phyloP scores from a whole-genome alignment of 116 monocot genomes.

The Zostera marina region DNA sequence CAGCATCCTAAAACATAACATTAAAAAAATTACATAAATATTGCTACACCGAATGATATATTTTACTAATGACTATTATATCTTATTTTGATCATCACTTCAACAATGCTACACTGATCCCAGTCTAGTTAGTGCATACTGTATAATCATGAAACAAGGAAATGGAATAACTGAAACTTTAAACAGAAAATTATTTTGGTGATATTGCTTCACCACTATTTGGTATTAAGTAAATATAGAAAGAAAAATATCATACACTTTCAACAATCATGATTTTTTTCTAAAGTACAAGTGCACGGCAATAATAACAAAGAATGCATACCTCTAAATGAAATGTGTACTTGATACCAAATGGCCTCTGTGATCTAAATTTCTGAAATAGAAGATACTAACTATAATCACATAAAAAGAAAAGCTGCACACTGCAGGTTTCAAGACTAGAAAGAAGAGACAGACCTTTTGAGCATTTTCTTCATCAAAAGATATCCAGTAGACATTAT shows the following conservation, averaged over 20 bases:
- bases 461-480: constrained; percentile 75
- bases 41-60: neutral
- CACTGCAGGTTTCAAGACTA: neutral
- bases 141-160: too few relatives aligned
- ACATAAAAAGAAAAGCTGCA: neutral
- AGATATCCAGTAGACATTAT: constrained; percentile 73
- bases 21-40: neutral
- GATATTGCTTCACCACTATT: too few relatives aligned
- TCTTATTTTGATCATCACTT: too few relatives aligned
- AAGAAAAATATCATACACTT: too few relatives aligned
- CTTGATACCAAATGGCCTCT: constrained; percentile 80
- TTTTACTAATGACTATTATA: neutral
- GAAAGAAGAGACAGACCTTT: constrained; percentile 37
- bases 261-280: too few relatives aligned
- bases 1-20: neutral
- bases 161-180: too few relatives aligned
- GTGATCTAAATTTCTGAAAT: constrained; percentile 71
- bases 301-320: neutral
- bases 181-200: too few relatives aligned
- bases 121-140: too few relatives aligned
- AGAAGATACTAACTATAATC: constrained; percentile 9
- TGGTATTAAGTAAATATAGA: too few relatives aligned
- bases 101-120: too few relatives aligned
- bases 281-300: too few relatives aligned
- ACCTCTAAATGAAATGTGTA: constrained; percentile 99